These are phyloP conservation scores for Cornus florida DNA, from an alignment of 148 eudicot species.

Conservation along the genomic window DNA sequence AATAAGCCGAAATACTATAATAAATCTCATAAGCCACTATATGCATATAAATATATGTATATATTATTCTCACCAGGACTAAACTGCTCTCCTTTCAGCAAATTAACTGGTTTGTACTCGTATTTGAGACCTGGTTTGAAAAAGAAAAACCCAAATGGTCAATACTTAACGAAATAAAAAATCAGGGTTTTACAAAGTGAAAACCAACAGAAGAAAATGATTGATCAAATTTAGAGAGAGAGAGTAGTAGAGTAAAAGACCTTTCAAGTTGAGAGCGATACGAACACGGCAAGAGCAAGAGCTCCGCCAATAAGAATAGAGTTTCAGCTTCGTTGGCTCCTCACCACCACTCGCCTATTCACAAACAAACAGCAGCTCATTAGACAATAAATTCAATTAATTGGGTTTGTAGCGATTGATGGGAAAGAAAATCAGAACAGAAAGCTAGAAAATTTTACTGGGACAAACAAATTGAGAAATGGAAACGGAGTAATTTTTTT, in stretches of 20 bases:
- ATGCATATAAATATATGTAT: background rate
- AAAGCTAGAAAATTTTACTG: no score
- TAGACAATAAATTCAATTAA: background rate
- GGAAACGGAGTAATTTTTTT: no score
- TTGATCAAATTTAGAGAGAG: background rate
- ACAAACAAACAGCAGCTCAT: background rate
- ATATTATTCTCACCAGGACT: slow-evolving; percentile 37
- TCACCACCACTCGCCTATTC: slow-evolving; percentile 11
- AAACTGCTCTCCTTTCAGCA: slow-evolving; percentile 53
- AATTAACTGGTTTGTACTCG: slow-evolving; percentile 60
- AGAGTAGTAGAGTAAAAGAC: slow-evolving; percentile 16
- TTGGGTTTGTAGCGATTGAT: no score
- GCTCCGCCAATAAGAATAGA: slow-evolving; percentile 64
- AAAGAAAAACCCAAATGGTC: background rate
- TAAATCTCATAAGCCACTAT: no score
- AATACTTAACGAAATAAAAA: background rate
- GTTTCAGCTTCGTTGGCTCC: slow-evolving; percentile 47
- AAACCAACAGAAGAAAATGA: background rate
- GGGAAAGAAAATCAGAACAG: no score
- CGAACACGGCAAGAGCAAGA: slow-evolving; percentile 81
- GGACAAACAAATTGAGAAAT: no score
- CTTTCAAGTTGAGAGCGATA: slow-evolving; percentile 73
- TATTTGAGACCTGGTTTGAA: slow-evolving; percentile 45
- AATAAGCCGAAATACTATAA: no score
- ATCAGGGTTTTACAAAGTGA: background rate